Evolutionary conservation across 805 yeast species (phyloP), one percentile per base, ranked within the genome.

Genomic region (Zygosaccharomyces rouxii): DNA sequence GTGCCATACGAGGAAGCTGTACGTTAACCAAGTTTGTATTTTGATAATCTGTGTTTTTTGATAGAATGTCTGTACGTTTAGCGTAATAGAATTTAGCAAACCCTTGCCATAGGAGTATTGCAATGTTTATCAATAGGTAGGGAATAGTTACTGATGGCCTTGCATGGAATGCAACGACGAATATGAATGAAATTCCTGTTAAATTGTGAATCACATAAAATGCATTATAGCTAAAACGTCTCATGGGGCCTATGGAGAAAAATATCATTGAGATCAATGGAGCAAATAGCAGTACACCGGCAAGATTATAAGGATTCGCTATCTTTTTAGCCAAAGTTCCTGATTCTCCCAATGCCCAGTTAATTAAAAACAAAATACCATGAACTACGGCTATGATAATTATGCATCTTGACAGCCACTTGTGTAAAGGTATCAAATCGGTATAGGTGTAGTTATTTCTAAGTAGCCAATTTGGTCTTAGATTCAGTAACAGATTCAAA

Each of bases 351-450:
- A 58, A 26, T 1, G 58, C 39, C 88, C 85, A 85, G 49, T 71
- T 70, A 7, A 67, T 59, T 3, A 76, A 29, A 58, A 71, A 86
- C 1, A 81, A 82, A 13, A 78, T 40, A 0, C 80, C 70, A 57
- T 86, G 95, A 3, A 74, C 42, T 0, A 74, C 38, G 0, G 75
- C 74, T 28, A 75, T 60, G 0, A 72, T 51, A 1, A 81, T 59
- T 19, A 83, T 74, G 1, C 81, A 33, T 50, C 92, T 69, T 3
- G 89, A 81, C 1, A 83, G 54, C 90, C 92, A 84, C 57, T 83
- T 84, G 60, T 86, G 95, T 7, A 85, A 56, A 16, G 71, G 71
- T 10, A 86, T 58, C 11, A 78, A 66, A 45, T 77, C 79, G 50
- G 83, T 62, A 57, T 86, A 86, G 45, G 59, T 52, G 40, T 55